Percentiles rank a stretch among this genome's conserved stretches.
phyloP scores from a whole-genome alignment of 305 asterid genomes.

The Fraxinus paxiana region DNA sequence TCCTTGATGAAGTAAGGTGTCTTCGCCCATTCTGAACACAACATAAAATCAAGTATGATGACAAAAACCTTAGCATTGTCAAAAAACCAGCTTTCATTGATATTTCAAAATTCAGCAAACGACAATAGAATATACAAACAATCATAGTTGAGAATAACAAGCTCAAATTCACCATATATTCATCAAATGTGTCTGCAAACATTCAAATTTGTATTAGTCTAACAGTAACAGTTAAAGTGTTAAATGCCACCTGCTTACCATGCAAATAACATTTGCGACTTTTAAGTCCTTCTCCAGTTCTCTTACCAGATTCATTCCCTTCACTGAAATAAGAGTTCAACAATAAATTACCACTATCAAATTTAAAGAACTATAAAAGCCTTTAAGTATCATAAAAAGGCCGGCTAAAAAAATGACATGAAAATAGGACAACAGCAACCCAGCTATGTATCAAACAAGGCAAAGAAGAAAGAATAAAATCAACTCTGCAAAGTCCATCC shows the following conservation, averaged over 20 bases:
- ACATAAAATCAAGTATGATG: conserved; percentile 27
- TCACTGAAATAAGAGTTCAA: conserved; percentile 49
- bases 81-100: not conserved
- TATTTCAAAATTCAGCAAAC: not conserved
- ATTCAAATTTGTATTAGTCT: conserved; percentile 14
- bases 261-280: conserved; percentile 98
- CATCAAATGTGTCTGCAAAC: conserved; percentile 17
- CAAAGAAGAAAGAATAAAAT: conserved; percentile 7
- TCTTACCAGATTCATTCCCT: conserved; percentile 94
- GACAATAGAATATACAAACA: not conserved
- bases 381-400: conserved; percentile 8
- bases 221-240: conserved; percentile 24
- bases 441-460: conserved; percentile 15
- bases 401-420: not conserved
- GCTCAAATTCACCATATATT: conserved; percentile 17
- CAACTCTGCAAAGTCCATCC: not conserved
- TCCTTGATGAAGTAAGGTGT: conserved; percentile 87
- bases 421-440: not conserved
- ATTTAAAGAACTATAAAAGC: conserved; percentile 5
- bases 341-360: conserved; percentile 13
- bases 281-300: conserved; percentile 98
- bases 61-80: conserved; percentile 9
- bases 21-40: conserved; percentile 90
- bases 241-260: conserved; percentile 80
- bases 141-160: not conserved